Base-by-base conservation (phyloP, 73 alveolate genomes). In the Uronychia setigera region DNA sequence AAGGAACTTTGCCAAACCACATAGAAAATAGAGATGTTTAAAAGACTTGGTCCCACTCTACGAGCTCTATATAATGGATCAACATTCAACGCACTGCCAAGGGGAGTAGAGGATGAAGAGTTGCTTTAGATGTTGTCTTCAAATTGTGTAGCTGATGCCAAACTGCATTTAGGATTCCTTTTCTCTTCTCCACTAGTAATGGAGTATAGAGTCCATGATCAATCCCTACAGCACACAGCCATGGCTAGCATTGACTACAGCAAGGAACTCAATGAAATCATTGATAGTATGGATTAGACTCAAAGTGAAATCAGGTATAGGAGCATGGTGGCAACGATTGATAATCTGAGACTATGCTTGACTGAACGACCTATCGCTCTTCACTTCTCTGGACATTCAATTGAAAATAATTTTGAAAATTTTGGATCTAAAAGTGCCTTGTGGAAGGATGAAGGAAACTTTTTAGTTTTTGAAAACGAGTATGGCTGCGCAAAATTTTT, bases 311-410 rank as follows among this genome's bases (percentile, higher is more conserved):
- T 84, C 77, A 84, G 81, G n/a, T 90, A 85, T 60, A 59, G 91
- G 60, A 46, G 60, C 33, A 34, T 58, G 35, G 90, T 90, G n/a
- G 95, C 95, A 0, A 90, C 89, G 29, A 84, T 79, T 5, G 74
- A 76, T 11, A 90, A 90, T 60, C n/a, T 90, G 1, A 59, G 92
- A 28, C 80, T 57, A 29, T 59, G 87, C 74, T 67, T 90, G 25
- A 85, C 87, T 27, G 95, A 90, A 27, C 33, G 89, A 25, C 95
- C 95, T 31, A 27, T 90, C 1, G 95, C 92, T 1, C 91, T 90
- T 28, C 95, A 90, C 74, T 90, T 85, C 86, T 87, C 92, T 5
- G 95, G 95, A 5, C 95, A 90, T 80, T 92, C 92, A 0, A 84
- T 90, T 28, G 85, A 90, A 76, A 90, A 90, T 46, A 90, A n/a